Conservation (phyloP, 1,284 basidiomycete genomes). For the Cutaneotrichosporon sp. region DNA sequence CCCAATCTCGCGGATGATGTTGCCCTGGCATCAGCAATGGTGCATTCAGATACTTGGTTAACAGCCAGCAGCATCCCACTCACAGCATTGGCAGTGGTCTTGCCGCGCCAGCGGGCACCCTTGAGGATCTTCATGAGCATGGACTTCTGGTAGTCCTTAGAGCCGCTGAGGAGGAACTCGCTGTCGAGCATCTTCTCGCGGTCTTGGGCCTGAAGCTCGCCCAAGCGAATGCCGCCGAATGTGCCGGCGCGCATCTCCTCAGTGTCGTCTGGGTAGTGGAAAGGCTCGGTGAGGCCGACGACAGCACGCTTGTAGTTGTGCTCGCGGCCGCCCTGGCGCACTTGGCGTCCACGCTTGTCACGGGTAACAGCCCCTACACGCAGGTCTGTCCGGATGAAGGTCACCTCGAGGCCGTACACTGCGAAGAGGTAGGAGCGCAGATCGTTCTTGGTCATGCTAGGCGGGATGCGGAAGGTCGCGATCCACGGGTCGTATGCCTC, state of each 20-base stretch:
- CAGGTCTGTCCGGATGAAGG: conserved; percentile 90
- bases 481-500: conserved; percentile 87
- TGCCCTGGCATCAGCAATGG: conserved; percentile 32
- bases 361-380: conserved; percentile 61
- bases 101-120: conserved; percentile 41
- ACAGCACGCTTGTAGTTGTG: conserved; percentile 79
- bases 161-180: conserved; percentile 54
- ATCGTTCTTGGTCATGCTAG: conserved; percentile 84
- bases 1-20: conserved; percentile 43
- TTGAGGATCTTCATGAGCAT: conserved; percentile 35
- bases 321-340: conserved; percentile 39
- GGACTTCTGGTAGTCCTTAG: conserved; percentile 52
- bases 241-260: conserved; percentile 60
- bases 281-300: conserved; percentile 80
- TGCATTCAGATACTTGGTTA: too few relatives aligned
- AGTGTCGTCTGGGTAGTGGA: conserved; percentile 76
- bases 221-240: conserved; percentile 17
- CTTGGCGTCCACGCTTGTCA: conserved; percentile 21
- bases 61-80: conserved; percentile 10
- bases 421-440: conserved; percentile 77
- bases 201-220: conserved; percentile 53
- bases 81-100: conserved; percentile 39
- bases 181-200: conserved; percentile 60
- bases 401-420: conserved; percentile 79
- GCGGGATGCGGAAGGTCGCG: conserved; percentile 82